phyloP scores from a whole-genome alignment of 2,329 filamentous ascomycete genomes.

The Magnaporthiopsis poae region DNA sequence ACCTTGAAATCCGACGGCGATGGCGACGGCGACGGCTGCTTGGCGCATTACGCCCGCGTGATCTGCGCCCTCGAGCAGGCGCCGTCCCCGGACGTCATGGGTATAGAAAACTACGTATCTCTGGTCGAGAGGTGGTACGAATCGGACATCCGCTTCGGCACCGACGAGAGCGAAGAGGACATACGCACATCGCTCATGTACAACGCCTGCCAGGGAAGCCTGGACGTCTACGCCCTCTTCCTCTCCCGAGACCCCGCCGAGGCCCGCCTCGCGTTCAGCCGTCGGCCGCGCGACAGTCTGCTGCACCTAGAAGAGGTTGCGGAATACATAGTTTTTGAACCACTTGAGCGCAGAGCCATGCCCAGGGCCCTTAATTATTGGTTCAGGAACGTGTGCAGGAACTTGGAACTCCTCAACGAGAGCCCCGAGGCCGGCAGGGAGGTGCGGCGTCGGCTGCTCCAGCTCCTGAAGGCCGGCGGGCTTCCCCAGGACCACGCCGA shows the following conservation, averaged over 20 bases:
- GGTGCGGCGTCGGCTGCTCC: not conserved
- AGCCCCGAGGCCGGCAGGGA: not conserved
- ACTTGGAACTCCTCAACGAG: not conserved
- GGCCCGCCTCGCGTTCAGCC: not conserved
- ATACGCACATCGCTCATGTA: not conserved
- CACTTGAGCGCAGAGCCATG: too few relatives aligned
- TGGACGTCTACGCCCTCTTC: conserved; percentile 17
- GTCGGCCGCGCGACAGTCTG: too few relatives aligned
- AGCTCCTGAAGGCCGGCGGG: not conserved
- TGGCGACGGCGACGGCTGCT: not conserved
- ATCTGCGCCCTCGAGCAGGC: not conserved
- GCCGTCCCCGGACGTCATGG: not conserved
- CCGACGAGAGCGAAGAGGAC: not conserved
- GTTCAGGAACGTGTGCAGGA: not conserved
- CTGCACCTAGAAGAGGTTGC: too few relatives aligned
- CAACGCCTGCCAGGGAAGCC: not conserved
- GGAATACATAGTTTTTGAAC: too few relatives aligned
- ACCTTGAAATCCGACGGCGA: too few relatives aligned
- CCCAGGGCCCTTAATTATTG: not conserved
- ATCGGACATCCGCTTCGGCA: not conserved
- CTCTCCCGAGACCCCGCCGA: conserved; percentile 21
- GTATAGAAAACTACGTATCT: not conserved
- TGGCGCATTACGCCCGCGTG: not conserved
- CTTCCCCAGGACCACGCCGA: too few relatives aligned
- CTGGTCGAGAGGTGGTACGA: not conserved